A percentile compares a stretch with the other conserved stretches of the same genome.
These are phyloP conservation scores for Aureobasidium musti DNA, from an alignment of 2,329 filamentous ascomycete genomes.

Conservation along the genomic window DNA sequence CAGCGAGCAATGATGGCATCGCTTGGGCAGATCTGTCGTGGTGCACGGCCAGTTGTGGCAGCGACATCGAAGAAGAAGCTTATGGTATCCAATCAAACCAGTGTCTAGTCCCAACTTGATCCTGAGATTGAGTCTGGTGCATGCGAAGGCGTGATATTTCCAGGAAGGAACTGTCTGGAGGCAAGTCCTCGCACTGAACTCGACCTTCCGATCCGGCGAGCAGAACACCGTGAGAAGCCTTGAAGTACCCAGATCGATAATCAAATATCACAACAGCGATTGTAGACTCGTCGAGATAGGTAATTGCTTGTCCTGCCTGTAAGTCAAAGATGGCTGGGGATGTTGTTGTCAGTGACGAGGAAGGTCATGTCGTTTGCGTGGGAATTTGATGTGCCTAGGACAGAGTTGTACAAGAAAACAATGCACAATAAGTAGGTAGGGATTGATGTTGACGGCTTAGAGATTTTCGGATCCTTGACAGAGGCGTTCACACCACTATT, in stretches of 20 bases:
- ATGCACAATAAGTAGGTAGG: conserved; percentile 2
- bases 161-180: background rate
- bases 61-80: background rate
- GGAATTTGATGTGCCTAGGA: background rate
- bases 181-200: background rate
- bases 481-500: conserved; percentile 7
- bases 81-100: background rate
- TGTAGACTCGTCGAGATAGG: background rate
- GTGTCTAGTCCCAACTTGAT: background rate
- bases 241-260: too few relatives aligned
- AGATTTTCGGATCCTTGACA: background rate
- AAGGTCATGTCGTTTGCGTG: background rate
- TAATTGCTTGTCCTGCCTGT: background rate
- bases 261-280: background rate
- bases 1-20: background rate
- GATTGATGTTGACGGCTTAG: background rate
- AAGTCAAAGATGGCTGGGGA: background rate
- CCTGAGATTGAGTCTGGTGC: background rate
- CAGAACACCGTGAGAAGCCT: background rate
- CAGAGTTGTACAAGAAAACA: conserved; percentile 1
- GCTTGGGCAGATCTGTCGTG: background rate
- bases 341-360: background rate
- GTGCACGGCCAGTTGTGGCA: background rate
- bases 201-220: background rate
- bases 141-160: background rate